Evolutionary conservation across 345 rosid genomes (phyloP).

Genomic region (Pistacia integerrima): DNA sequence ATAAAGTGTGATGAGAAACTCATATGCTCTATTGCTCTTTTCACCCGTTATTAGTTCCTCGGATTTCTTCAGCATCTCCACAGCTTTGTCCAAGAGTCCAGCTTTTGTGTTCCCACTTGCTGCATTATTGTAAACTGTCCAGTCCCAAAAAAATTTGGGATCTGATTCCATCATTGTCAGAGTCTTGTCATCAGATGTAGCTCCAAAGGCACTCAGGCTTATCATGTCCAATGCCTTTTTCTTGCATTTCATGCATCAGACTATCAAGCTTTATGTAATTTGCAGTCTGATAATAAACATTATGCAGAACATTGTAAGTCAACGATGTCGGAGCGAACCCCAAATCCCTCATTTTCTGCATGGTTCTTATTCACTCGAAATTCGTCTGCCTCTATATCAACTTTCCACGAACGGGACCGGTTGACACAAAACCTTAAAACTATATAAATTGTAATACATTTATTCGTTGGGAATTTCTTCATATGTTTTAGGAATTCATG

Average conservation of each 20-base stretch:
- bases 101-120: slow-evolving; percentile 29
- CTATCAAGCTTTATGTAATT: slow-evolving; percentile 28
- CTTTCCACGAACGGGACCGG: no score
- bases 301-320: slow-evolving; percentile 31
- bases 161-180: slow-evolving; percentile 33
- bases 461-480: no score
- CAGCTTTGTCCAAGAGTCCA: slow-evolving; percentile 34
- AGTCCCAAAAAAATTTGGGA: slow-evolving; percentile 21
- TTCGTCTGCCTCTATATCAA: no score
- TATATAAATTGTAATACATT: no score
- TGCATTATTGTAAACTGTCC: slow-evolving; percentile 13
- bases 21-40: slow-evolving; percentile 10
- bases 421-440: no score
- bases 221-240: slow-evolving; percentile 24
- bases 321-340: neutral
- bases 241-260: slow-evolving; percentile 36
- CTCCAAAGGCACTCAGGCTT: slow-evolving; percentile 30
- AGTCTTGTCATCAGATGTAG: slow-evolving; percentile 29
- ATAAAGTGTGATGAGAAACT: slow-evolving; percentile 32
- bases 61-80: slow-evolving; percentile 31
- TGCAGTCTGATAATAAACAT: slow-evolving; percentile 28
- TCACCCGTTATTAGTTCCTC: slow-evolving; percentile 27
- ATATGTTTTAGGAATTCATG: no score
- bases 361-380: no score
- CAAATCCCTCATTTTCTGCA: no score